Base-by-base conservation (phyloP, 192 early-diverging fungal genomes). In the Phlyctochytrium planicorne region DNA sequence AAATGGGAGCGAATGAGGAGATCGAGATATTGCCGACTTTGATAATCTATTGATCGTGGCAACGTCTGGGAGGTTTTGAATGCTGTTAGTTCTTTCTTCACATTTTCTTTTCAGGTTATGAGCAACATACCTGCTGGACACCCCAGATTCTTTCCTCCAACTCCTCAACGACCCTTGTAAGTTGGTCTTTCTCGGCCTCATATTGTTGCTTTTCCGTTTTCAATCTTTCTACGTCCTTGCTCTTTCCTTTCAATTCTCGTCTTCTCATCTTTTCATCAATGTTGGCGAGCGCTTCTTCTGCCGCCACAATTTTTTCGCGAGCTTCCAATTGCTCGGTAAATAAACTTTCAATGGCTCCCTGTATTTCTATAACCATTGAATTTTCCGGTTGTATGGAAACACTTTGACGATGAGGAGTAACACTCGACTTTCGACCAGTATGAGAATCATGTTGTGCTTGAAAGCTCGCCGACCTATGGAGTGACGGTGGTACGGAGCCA, bases 61-160 rank as follows among this genome's bases (percentile, higher is more conserved):
- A 80, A 52, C 14, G 66, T 71, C 78, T 80, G 50, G 30, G 0
- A 62, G 68, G 62, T 79, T 60, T 59, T 74, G 59, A 6, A 81
- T 69, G 65, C 67, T 78, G 30, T 66, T n/a, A n/a, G n/a, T n/a
- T n/a, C n/a, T n/a, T n/a, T n/a, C n/a, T n/a, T n/a, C n/a, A n/a
- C n/a, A n/a, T n/a, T n/a, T n/a, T n/a, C n/a, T n/a, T n/a, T n/a
- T n/a, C n/a, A n/a, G n/a, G n/a, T n/a, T n/a, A n/a, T n/a, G n/a
- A n/a, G n/a, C n/a, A n/a, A n/a, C n/a, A n/a, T n/a, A n/a, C n/a
- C n/a, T n/a, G n/a, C n/a, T n/a, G n/a, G n/a, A n/a, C n/a, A n/a
- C n/a, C n/a, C n/a, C n/a, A 64, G 6, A 76, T 71, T 63, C 66
- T 71, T 14, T 78, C 79, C 62, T 81, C 79, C 62, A 78, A 29